Conservation (phyloP, 139 green algal genomes). For the Trebouxia sp. region DNA sequence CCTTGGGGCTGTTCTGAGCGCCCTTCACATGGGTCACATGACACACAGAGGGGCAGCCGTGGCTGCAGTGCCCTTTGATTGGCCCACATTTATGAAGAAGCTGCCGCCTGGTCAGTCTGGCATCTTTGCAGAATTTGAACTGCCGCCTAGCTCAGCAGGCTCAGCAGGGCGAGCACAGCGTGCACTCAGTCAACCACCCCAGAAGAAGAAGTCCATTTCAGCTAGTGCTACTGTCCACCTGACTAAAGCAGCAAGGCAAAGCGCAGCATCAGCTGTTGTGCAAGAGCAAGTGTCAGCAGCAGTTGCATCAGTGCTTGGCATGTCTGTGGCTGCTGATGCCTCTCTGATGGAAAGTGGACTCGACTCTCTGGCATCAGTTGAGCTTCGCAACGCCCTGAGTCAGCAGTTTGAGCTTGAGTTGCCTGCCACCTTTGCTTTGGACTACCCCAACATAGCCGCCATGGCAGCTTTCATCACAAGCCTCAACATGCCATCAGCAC, state of each 20-base stretch:
- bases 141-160: background rate
- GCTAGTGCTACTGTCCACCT: too few relatives aligned
- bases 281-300: slow-evolving; percentile 40
- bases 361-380: slow-evolving; percentile 58
- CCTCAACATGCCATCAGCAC: background rate
- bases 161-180: background rate
- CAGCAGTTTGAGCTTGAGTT: slow-evolving; percentile 36
- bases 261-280: slow-evolving; percentile 17
- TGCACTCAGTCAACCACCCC: too few relatives aligned
- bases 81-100: background rate
- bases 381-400: slow-evolving; percentile 41
- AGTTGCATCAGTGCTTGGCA: slow-evolving; percentile 16
- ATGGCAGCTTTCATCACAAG: slow-evolving; percentile 24
- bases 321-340: background rate
- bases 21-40: background rate
- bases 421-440: slow-evolving; percentile 41
- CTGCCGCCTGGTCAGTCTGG: background rate
- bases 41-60: background rate
- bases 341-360: slow-evolving; percentile 60
- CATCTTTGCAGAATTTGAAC: slow-evolving; percentile 15
- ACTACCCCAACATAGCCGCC: slow-evolving; percentile 41
- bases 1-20: slow-evolving; percentile 40
- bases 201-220: too few relatives aligned
- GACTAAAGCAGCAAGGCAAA: slow-evolving; percentile 1
- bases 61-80: background rate